phyloP scores from a whole-genome alignment of 1,139 yeast species.

The Saccharomyces hybrid region DNA sequence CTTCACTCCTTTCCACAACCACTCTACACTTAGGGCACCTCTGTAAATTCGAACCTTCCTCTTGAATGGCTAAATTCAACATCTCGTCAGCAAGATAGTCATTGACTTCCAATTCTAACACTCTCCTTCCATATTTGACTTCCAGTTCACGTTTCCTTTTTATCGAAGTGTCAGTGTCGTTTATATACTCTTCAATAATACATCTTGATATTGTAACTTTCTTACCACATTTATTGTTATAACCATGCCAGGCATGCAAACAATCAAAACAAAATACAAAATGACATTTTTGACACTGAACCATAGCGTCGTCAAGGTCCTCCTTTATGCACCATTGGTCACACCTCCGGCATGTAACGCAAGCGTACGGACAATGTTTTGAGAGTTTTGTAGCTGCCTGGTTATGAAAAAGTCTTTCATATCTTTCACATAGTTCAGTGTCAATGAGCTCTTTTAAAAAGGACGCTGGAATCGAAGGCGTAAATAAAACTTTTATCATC shows the following conservation, averaged over 20 bases:
- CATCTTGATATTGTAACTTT: slow-evolving; percentile 38
- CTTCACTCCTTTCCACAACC: slow-evolving; percentile 53
- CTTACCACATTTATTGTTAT: slow-evolving; percentile 40
- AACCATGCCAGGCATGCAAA: slow-evolving; percentile 61
- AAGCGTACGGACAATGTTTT: slow-evolving; percentile 42
- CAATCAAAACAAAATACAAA: slow-evolving; percentile 58
- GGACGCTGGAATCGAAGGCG: slow-evolving; percentile 34
- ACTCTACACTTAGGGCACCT: slow-evolving; percentile 51
- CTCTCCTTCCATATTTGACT: slow-evolving; percentile 44
- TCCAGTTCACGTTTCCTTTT: slow-evolving; percentile 36
- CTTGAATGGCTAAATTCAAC: slow-evolving; percentile 40
- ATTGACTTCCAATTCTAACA: slow-evolving; percentile 39
- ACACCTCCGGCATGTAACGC: slow-evolving; percentile 51
- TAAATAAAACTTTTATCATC: slow-evolving; percentile 34
- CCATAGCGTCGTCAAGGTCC: slow-evolving; percentile 45
- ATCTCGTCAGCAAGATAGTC: slow-evolving; percentile 44
- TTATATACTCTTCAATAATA: slow-evolving; percentile 38
- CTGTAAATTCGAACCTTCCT: slow-evolving; percentile 37
- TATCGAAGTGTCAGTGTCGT: slow-evolving; percentile 26
- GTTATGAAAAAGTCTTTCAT: slow-evolving; percentile 34
- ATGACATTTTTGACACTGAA: slow-evolving; percentile 46
- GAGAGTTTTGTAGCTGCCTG: slow-evolving; percentile 42
- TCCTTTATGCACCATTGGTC: slow-evolving; percentile 41
- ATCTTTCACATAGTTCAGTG: slow-evolving; percentile 35
- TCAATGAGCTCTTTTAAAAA: slow-evolving; percentile 33